Evolutionary conservation across 306 rosid genomes (phyloP), one percentile per base, ranked within the genome.

Genomic region (Prunus fruticosa): DNA sequence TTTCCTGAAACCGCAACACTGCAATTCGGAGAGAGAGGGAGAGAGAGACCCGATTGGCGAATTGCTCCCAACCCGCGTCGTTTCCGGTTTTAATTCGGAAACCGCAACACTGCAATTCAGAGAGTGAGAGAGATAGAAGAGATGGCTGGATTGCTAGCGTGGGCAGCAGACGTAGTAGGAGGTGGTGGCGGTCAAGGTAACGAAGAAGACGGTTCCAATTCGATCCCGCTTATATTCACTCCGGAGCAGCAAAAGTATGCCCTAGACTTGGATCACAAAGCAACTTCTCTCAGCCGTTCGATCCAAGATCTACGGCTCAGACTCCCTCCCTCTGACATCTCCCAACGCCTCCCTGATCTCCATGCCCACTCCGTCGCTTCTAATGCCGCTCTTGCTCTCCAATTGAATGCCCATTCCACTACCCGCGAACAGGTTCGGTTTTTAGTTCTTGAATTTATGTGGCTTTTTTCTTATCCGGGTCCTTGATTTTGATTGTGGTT

Each of bases 121-220:
- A 76, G 67, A 49, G 51, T 3, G 52, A 50, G 62, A 51, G 30
- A 0, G 19, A 77, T 46, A 5, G 28, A 2, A 0, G 75, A 69
- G 32, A 94, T 94, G 98, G 98, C 97, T 3, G 97, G 98, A 67
- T 76, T 92, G 75, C 84, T 95, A 46, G 97, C 98, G 65, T 95
- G 98, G 98, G 98, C 98, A 43, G 98, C 98, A 4, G 97, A 93
- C 65, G 97, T 92, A 9, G 98, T 93, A 12, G 92, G 92, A 23
- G 89, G 86, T 1, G 91, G 91, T 10, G 89, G 84, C 1, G 71
- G 70, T 16, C 84, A 79, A 13, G 87, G 67, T 20, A 69, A 69
- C n/a, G 87, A 73, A 5, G 87, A 67, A 25, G 86, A 82, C 30
- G 65, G 41, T 1, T 13, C 71, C 57, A 71, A 73, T 66, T 83